phyloP scores from a whole-genome alignment of 805 yeast species.

The Jamesozyma lodderae region DNA sequence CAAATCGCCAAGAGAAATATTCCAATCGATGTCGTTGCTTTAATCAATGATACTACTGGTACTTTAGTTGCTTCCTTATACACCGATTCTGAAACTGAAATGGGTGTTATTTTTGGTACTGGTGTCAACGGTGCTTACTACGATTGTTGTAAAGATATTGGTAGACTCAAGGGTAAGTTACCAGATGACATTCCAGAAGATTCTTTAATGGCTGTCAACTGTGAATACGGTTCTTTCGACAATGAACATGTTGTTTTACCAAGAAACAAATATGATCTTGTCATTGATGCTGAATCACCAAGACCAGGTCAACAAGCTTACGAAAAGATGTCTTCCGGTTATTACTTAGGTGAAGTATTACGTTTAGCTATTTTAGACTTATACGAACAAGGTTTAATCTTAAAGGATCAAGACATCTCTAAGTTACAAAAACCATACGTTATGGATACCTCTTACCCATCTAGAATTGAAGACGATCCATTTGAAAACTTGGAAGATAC shows the following conservation, averaged over 20 bases:
- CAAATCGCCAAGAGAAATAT: conserved; percentile 56
- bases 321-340: conserved; percentile 96
- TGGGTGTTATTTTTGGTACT: conserved; percentile 95
- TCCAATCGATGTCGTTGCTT: conserved; percentile 81
- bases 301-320: conserved; percentile 94
- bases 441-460: conserved; percentile 84
- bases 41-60: conserved; percentile 95
- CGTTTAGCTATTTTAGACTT: conserved; percentile 74
- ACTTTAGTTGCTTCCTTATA: conserved; percentile 92
- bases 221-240: conserved; percentile 97
- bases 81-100: conserved; percentile 76
- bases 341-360: conserved; percentile 86
- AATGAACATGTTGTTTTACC: conserved; percentile 79
- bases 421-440: conserved; percentile 55
- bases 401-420: conserved; percentile 58
- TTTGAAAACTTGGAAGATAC: conserved; percentile 75
- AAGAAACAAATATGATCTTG: conserved; percentile 77
- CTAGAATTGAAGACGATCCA: conserved; percentile 81
- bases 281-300: conserved; percentile 78
- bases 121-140: conserved; percentile 97
- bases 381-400: conserved; percentile 52
- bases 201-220: conserved; percentile 88
- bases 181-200: conserved; percentile 52
- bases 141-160: conserved; percentile 62
- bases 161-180: conserved; percentile 68